A percentile compares a stretch with the other conserved stretches of the same genome.
Conservation (phyloP, 345 rosid genomes). For the Sisymbrium altissimum region DNA sequence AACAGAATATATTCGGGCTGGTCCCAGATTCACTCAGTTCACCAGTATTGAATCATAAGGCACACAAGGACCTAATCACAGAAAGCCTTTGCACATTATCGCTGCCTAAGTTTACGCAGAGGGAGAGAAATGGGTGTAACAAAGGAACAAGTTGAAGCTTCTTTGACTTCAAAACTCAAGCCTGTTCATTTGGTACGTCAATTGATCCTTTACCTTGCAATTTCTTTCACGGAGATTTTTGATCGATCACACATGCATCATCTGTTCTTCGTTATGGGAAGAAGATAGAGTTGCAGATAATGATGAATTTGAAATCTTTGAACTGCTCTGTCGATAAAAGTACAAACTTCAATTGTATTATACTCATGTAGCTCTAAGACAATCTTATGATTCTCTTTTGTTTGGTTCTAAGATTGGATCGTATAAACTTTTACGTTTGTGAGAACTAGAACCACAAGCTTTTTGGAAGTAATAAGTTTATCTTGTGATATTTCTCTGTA, state of each 20-base stretch:
- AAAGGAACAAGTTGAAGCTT: slow-evolving; percentile 71
- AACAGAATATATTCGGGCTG: no score
- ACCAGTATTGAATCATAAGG: no score
- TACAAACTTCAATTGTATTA: neutral
- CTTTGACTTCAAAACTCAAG: slow-evolving; percentile 61
- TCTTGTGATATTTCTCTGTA: neutral
- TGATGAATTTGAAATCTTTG: neutral
- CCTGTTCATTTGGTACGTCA: slow-evolving; percentile 61
- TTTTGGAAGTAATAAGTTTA: neutral
- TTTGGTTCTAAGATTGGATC: neutral
- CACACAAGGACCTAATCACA: neutral
- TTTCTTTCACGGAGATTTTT: no score
- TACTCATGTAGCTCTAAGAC: neutral
- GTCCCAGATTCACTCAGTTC: no score
- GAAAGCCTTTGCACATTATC: neutral
- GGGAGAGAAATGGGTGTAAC: slow-evolving; percentile 58
- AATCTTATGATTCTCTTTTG: neutral
- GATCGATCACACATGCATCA: neutral
- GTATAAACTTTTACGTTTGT: no score
- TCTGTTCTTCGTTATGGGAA: neutral
- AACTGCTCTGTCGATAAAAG: neutral
- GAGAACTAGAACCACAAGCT: no score
- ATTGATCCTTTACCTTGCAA: neutral
- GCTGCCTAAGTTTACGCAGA: neutral
- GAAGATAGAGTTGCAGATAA: neutral